A percentile compares a stretch with the other conserved stretches of the same genome.
phyloP scores from a whole-genome alignment of 1,284 basidiomycete genomes.

The Ceratobasidium sp. region DNA sequence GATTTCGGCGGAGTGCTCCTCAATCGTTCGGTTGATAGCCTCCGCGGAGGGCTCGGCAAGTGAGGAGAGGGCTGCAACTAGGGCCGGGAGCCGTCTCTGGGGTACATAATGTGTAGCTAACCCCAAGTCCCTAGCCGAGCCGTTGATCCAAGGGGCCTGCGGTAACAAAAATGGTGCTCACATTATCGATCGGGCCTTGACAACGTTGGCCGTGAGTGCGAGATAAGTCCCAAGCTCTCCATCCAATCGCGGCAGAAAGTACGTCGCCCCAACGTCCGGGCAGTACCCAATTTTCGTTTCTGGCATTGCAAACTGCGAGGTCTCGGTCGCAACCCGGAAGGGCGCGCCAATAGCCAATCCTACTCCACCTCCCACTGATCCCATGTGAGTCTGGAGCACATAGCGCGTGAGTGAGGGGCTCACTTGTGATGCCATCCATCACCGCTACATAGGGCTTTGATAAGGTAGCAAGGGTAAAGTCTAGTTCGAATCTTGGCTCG shows the following conservation, averaged over 20 bases:
- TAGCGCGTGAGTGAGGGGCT: slow-evolving; percentile 54
- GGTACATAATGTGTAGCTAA: slow-evolving; percentile 92
- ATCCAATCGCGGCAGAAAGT: slow-evolving; percentile 90
- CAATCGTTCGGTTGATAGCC: slow-evolving; percentile 67
- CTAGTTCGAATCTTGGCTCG: slow-evolving; percentile 81
- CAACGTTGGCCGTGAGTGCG: slow-evolving; percentile 81
- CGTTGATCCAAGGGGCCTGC: neutral
- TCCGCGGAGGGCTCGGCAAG: slow-evolving; percentile 65
- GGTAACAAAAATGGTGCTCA: slow-evolving; percentile 34
- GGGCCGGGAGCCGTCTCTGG: slow-evolving; percentile 74
- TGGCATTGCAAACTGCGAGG: slow-evolving; percentile 95
- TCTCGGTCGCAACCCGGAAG: slow-evolving; percentile 94
- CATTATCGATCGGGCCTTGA: slow-evolving; percentile 63
- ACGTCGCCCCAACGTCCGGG: slow-evolving; percentile 93
- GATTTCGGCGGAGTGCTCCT: slow-evolving; percentile 59
- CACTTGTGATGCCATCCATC: slow-evolving; percentile 92
- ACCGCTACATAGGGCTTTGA: slow-evolving; percentile 90
- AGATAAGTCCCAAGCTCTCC: slow-evolving; percentile 94
- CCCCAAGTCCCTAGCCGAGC: slow-evolving; percentile 76
- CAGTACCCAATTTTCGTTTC: slow-evolving; percentile 88
- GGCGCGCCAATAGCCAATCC: slow-evolving; percentile 90
- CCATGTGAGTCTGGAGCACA: slow-evolving; percentile 40
- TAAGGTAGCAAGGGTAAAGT: slow-evolving; percentile 83
- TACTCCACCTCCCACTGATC: slow-evolving; percentile 93
- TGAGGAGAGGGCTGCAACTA: slow-evolving; percentile 70